Base-by-base conservation (phyloP, 441 rosid genomes). In the Metrosideros polymorpha region DNA sequence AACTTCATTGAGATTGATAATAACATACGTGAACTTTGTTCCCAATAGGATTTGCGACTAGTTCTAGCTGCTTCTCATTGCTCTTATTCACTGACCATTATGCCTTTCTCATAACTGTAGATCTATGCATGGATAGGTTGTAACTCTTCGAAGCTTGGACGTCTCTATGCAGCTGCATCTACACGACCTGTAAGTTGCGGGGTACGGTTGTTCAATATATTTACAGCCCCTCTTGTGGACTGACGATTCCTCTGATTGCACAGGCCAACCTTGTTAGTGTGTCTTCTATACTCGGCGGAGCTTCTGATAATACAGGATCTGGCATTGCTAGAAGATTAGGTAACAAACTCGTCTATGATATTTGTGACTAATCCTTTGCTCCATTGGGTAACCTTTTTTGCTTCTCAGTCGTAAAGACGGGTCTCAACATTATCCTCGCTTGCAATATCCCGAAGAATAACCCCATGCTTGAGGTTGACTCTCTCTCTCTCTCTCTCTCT, bases 271-370 rank as follows among this genome's bases (percentile, higher is more conserved):
- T 93, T 13, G 99, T 93, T 75, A 93, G 96, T 86, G 98, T 95
- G 55, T 86, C 95, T 86, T 94, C 96, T 55, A 83, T 97, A 71
- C 94, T 96, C 77, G 98, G 98, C 83, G 98, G 99, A 87, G 88
- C 91, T 88, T 93, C 99, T 86, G 99, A 97, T 89, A 95, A 95
- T 90, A 92, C 96, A 52, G 98, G 99, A 39, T 90, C 97, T 14
- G 95, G 98, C 85, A 95, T 96, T 86, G 99, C 98, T 50, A 95
- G 98, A 66, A 91, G 99, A 88, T 86, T 95, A 90, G 99, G 99
- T 96, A 89, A 32, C 29, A n/a, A 57, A 32, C 61, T 42, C 4
- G 32, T 51, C n/a, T 57, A 42, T 43, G 32, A 18, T 30, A 18
- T 51, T 15, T 51, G 8, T 17, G 32, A 5, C 45, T 47, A 27